Percentiles rank a stretch among this genome's conserved stretches.
Conservation (phyloP, 1,284 basidiomycete genomes). For the Sphaerobolus stellatus region DNA sequence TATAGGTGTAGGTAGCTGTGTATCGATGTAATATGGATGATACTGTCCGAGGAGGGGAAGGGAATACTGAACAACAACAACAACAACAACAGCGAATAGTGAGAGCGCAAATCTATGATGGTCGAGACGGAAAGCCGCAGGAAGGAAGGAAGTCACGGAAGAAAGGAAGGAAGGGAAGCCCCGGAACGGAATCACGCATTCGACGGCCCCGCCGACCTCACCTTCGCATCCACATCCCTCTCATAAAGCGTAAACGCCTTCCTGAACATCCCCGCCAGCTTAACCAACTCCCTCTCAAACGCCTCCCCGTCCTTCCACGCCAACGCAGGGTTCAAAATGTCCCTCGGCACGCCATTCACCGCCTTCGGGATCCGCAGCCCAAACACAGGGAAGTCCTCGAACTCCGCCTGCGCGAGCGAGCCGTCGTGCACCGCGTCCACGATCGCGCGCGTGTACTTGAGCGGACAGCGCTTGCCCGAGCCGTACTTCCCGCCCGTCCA, state of each 20-base stretch:
- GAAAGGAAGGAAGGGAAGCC: too few species aligned
- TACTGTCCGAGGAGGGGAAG: too few species aligned
- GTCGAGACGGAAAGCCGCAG: too few species aligned
- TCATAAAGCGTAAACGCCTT: conserved; percentile 91
- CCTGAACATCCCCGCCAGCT: conserved; percentile 89
- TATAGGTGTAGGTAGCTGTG: too few species aligned
- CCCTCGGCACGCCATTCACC: conserved; percentile 82
- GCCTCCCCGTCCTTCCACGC: conserved; percentile 88
- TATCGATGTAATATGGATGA: too few species aligned
- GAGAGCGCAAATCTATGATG: too few species aligned
- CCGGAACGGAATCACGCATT: too few species aligned
- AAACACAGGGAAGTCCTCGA: conserved; percentile 81
- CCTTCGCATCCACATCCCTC: conserved; percentile 75
- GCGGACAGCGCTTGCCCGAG: conserved; percentile 86
- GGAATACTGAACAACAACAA: too few species aligned
- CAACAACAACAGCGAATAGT: too few species aligned
- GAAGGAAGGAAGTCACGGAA: too few species aligned
- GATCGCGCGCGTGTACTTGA: conserved; percentile 94
- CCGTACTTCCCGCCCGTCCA: conserved; percentile 98
- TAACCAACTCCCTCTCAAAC: conserved; percentile 81
- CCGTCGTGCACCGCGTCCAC: conserved; percentile 97
- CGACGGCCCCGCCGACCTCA: conserved; percentile 76
- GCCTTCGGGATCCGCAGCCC: conserved; percentile 78
- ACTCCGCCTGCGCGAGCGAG: conserved; percentile 84
- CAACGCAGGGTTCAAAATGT: conserved; percentile 81